phyloP scores from a whole-genome alignment of 768 basidiomycete genomes.

The Kwoniella shandongensis region DNA sequence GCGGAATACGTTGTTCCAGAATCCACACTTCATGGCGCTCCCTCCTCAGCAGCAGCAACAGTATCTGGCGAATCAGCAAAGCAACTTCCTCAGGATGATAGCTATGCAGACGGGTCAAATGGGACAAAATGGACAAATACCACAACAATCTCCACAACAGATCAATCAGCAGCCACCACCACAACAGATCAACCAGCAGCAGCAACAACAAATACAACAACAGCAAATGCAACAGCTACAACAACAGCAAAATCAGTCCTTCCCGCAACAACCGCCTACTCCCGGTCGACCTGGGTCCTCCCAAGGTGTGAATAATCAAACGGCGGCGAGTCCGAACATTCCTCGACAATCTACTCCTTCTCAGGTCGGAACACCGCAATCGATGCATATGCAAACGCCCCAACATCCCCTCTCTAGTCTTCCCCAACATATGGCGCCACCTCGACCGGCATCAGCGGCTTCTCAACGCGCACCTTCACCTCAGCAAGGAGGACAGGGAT shows the following conservation, averaged over 20 bases:
- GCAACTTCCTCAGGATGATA: conserved; percentile 19
- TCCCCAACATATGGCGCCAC: conserved; percentile 44
- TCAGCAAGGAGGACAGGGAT: conserved; percentile 22
- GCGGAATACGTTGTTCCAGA: conserved; percentile 8
- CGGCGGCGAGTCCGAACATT: conserved; percentile 32
- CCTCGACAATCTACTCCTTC: conserved; percentile 40
- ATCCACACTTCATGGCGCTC: conserved; percentile 28
- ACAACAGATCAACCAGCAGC: conserved; percentile 18
- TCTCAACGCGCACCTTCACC: conserved; percentile 41
- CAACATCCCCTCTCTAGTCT: conserved; percentile 36
- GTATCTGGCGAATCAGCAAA: conserved; percentile 23
- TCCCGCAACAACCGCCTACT: conserved; percentile 13
- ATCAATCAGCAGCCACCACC: too few relatives aligned
- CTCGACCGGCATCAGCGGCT: conserved; percentile 42
- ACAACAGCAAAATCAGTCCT: conserved; percentile 23
- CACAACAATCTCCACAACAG: conserved; percentile 20
- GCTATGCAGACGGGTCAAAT: conserved; percentile 22
- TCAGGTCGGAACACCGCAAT: conserved; percentile 39
- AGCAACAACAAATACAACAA: conserved; percentile 20
- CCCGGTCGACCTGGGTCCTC: conserved; percentile 13
- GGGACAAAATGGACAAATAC: conserved; percentile 13
- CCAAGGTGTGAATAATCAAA: conserved; percentile 10
- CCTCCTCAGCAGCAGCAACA: conserved; percentile 29
- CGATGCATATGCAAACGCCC: conserved; percentile 19
- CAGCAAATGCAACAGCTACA: conserved; percentile 25